These are phyloP conservation scores for Suillus fuscotomentosus DNA, from an alignment of 768 basidiomycete species.

Conservation along the genomic window DNA sequence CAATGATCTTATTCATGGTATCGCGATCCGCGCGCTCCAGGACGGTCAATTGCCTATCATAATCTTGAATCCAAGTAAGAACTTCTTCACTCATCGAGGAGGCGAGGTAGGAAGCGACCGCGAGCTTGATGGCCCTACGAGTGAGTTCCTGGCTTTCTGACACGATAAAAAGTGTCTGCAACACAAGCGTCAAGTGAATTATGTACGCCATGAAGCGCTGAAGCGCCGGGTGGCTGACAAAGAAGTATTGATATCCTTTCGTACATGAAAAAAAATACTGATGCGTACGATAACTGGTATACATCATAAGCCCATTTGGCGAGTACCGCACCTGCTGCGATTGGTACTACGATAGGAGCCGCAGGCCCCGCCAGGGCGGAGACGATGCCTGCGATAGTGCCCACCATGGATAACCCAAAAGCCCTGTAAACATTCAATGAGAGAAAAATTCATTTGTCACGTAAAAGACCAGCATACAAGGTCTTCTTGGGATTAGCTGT, in stretches of 20 bases:
- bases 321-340: neutral
- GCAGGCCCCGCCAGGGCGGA: neutral
- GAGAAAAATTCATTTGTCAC: too few species aligned
- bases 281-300: neutral
- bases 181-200: slow-evolving; percentile 23
- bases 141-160: neutral
- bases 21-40: neutral
- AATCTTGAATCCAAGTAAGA: neutral
- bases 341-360: slow-evolving; percentile 1
- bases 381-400: neutral
- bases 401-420: neutral
- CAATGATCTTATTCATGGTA: neutral
- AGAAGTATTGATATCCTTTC: neutral
- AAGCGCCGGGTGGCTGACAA: slow-evolving; percentile 5
- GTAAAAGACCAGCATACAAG: too few species aligned
- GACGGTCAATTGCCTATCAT: neutral
- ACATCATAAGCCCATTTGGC: neutral
- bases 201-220: slow-evolving; percentile 25
- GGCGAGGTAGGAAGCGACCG: neutral
- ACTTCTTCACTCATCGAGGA: neutral
- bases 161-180: slow-evolving; percentile 17
- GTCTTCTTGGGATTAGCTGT: too few species aligned
- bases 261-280: neutral
- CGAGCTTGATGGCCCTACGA: neutral
- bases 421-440: neutral